Percentiles rank a stretch among this genome's conserved stretches.
Evolutionary conservation across 2,329 filamentous ascomycete genomes (phyloP).

Genomic region (Aspergillus awamori): DNA sequence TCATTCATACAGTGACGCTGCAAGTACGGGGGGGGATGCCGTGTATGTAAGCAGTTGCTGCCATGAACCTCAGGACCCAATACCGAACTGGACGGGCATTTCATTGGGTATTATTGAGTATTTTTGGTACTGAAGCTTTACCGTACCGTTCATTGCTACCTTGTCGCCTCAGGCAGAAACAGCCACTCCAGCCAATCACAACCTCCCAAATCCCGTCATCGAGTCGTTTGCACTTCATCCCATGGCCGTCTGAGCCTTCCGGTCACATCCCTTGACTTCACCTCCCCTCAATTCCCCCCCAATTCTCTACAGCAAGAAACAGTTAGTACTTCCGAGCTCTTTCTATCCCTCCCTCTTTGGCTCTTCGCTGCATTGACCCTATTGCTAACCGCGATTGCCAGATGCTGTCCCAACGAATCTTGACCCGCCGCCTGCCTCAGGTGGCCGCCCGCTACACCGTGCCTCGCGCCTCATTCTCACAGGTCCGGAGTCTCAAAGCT

Average conservation of each 20-base stretch:
- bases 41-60: slow-evolving; percentile 34
- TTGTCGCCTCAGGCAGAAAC: slow-evolving; percentile 22
- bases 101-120: no score
- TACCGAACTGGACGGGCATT: slow-evolving; percentile 21
- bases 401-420: slow-evolving; percentile 51
- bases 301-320: slow-evolving; percentile 25
- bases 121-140: slow-evolving; percentile 6
- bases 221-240: slow-evolving; percentile 24
- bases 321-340: slow-evolving; percentile 27
- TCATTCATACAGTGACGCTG: slow-evolving; percentile 39
- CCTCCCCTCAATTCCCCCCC: slow-evolving; percentile 12
- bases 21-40: slow-evolving; percentile 21
- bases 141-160: not conserved
- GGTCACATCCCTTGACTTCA: slow-evolving; percentile 18
- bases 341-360: no score
- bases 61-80: not conserved
- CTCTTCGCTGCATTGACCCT: slow-evolving; percentile 2
- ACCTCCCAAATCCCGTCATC: slow-evolving; percentile 31
- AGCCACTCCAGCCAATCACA: slow-evolving; percentile 22
- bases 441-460: slow-evolving; percentile 41
- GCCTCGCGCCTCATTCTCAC: slow-evolving; percentile 48
- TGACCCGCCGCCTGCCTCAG: slow-evolving; percentile 47
- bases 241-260: slow-evolving; percentile 25
- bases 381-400: slow-evolving; percentile 30
- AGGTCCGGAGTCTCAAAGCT: slow-evolving; percentile 42